These are phyloP conservation scores for Tricholoma matsutake DNA, from an alignment of 768 basidiomycete genomes.

Conservation along the genomic window DNA sequence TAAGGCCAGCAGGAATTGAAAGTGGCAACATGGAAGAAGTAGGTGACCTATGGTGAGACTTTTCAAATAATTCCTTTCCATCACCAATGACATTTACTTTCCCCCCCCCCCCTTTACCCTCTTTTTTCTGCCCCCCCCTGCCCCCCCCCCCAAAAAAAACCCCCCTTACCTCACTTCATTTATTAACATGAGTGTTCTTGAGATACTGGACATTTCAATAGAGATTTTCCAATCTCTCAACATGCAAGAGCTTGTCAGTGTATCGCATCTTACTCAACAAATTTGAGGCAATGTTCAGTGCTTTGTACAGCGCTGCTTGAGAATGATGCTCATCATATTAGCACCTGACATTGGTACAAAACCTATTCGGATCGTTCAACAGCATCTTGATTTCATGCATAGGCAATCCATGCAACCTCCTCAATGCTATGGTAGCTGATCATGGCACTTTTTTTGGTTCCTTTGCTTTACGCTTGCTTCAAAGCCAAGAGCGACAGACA, in stretches of 20 bases:
- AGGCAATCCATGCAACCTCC: neutral
- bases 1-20: neutral
- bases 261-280: neutral
- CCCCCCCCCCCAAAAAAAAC: too few species aligned
- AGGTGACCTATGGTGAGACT: neutral
- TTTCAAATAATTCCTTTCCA: too few species aligned
- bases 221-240: neutral
- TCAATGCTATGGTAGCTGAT: neutral
- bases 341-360: neutral
- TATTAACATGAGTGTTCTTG: neutral
- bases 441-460: neutral
- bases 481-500: neutral
- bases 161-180: too few species aligned
- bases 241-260: neutral
- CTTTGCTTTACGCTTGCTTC: neutral
- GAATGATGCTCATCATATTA: neutral
- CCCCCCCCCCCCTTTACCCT: too few species aligned
- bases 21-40: neutral
- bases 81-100: too few species aligned
- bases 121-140: too few species aligned
- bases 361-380: neutral
- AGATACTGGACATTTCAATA: neutral
- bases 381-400: neutral
- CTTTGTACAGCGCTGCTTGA: neutral
- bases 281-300: neutral